Percentiles rank a stretch among this genome's conserved stretches.
Evolutionary conservation across 371 early-diverging fungal species (phyloP).

Genomic region (Rhizopus microsporus): DNA sequence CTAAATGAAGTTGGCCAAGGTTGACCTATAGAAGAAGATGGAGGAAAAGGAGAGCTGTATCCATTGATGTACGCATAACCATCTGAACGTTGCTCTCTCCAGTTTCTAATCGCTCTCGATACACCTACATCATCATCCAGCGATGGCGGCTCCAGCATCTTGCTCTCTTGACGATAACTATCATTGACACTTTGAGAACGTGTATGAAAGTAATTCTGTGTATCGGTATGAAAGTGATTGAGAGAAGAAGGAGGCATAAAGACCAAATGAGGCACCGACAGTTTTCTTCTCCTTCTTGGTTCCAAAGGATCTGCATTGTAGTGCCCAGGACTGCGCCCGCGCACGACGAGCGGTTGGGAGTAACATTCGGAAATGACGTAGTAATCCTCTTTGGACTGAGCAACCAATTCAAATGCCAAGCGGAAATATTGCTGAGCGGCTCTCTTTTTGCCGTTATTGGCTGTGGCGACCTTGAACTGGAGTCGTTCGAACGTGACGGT

Average conservation of each 20-base stretch:
- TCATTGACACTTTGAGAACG: slow-evolving; percentile 30
- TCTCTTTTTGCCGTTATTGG: slow-evolving; percentile 79
- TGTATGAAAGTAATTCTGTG: slow-evolving; percentile 15
- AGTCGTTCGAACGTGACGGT: slow-evolving; percentile 79
- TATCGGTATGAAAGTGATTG: not conserved
- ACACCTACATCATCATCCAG: slow-evolving; percentile 13
- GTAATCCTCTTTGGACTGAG: slow-evolving; percentile 49
- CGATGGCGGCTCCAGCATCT: slow-evolving; percentile 13
- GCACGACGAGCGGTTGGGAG: slow-evolving; percentile 79
- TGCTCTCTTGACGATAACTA: slow-evolving; percentile 6
- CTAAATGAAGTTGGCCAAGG: too few species aligned
- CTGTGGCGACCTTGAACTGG: slow-evolving; percentile 88
- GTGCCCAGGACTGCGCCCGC: slow-evolving; percentile 89
- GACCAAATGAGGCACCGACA: slow-evolving; percentile 24
- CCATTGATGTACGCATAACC: too few species aligned
- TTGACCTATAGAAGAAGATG: too few species aligned
- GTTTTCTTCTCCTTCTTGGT: slow-evolving; percentile 6
- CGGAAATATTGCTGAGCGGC: slow-evolving; percentile 85
- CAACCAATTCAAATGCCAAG: slow-evolving; percentile 60
- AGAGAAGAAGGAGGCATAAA: slow-evolving; percentile 16
- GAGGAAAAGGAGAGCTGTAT: too few species aligned
- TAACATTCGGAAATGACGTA: slow-evolving; percentile 60
- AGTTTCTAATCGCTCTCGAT: slow-evolving; percentile 19
- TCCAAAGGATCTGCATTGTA: slow-evolving; percentile 57
- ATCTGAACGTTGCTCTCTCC: slow-evolving; percentile 18